Percentiles rank a stretch among this genome's conserved stretches.
Evolutionary conservation across 2,329 filamentous ascomycete genomes (phyloP).

Genomic region (Knufia petricola): DNA sequence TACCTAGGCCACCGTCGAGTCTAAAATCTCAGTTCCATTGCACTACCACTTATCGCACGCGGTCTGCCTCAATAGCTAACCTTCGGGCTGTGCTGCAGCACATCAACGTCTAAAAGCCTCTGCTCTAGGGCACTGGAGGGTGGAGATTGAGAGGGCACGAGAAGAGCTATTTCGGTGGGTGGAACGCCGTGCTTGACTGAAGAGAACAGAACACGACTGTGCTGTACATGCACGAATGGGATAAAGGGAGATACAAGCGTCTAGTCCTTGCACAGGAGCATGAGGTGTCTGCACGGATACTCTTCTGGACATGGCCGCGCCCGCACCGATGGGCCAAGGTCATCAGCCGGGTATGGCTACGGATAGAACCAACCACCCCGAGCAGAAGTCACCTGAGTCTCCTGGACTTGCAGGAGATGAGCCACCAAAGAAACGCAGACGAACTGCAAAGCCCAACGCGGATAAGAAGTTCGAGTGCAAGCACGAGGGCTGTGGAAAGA

Average conservation of each 20-base stretch:
- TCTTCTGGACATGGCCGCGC: conserved; percentile 5
- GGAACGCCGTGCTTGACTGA: no score
- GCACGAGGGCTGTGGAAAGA: conserved; percentile 82
- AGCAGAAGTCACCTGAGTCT: not conserved
- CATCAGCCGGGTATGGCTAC: conserved; percentile 3
- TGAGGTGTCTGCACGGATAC: not conserved
- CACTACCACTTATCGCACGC: not conserved
- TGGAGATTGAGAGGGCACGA: not conserved
- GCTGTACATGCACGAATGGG: conserved; percentile 1
- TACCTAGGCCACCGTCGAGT: not conserved
- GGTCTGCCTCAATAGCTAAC: not conserved
- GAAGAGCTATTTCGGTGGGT: not conserved
- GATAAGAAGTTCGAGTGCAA: conserved; percentile 65
- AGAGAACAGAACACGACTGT: not conserved
- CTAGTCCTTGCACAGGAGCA: not conserved
- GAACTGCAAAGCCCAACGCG: conserved; percentile 36
- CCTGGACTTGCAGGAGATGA: conserved; percentile 3
- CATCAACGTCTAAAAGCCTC: no score
- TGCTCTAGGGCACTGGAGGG: no score
- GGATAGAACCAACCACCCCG: not conserved
- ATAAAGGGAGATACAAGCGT: not conserved
- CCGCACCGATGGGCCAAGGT: conserved; percentile 6
- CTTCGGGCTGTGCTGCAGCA: not conserved
- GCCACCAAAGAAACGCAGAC: conserved; percentile 33
- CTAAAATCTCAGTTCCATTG: not conserved